These are phyloP conservation scores for Ammopiptanthus mongolicus DNA, from an alignment of 306 rosid species.

Conservation along the genomic window DNA sequence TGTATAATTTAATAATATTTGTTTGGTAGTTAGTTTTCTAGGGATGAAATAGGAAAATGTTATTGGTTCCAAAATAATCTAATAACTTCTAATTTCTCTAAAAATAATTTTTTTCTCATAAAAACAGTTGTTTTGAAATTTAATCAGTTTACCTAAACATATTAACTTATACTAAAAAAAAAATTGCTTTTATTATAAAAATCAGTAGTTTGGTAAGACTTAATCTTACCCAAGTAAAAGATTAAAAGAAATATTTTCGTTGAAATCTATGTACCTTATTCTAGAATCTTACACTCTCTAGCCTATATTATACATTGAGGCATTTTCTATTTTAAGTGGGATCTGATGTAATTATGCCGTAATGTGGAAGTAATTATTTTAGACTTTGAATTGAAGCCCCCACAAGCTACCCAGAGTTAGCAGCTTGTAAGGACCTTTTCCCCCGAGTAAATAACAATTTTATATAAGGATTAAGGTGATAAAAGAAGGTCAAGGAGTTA, in stretches of 20 bases:
- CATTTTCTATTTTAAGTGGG: slow-evolving; percentile 11
- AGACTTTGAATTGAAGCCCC: slow-evolving; percentile 4
- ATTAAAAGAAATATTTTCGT: not conserved
- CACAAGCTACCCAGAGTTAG: not conserved
- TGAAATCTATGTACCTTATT: slow-evolving; percentile 24
- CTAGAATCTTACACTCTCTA: not conserved
- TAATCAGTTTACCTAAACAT: too few species aligned
- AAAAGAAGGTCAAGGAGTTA: not conserved
- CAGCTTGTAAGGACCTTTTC: not conserved
- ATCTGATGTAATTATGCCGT: slow-evolving; percentile 15
- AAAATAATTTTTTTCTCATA: too few species aligned
- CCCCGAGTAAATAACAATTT: not conserved
- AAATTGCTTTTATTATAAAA: too few species aligned
- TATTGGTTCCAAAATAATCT: too few species aligned
- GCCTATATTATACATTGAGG: not conserved
- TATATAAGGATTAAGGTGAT: not conserved
- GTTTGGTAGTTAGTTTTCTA: too few species aligned
- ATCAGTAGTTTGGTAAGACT: too few species aligned
- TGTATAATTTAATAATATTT: too few species aligned
- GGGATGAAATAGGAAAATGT: too few species aligned
- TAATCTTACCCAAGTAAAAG: slow-evolving; percentile 14
- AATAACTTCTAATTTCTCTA: too few species aligned
- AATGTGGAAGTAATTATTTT: not conserved
- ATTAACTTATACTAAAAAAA: too few species aligned
- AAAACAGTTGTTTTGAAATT: too few species aligned